Percentiles rank a stretch among this genome's conserved stretches.
These are phyloP conservation scores for Aureobasidium sp. DNA, from an alignment of 2,329 filamentous ascomycete genomes.

Conservation along the genomic window DNA sequence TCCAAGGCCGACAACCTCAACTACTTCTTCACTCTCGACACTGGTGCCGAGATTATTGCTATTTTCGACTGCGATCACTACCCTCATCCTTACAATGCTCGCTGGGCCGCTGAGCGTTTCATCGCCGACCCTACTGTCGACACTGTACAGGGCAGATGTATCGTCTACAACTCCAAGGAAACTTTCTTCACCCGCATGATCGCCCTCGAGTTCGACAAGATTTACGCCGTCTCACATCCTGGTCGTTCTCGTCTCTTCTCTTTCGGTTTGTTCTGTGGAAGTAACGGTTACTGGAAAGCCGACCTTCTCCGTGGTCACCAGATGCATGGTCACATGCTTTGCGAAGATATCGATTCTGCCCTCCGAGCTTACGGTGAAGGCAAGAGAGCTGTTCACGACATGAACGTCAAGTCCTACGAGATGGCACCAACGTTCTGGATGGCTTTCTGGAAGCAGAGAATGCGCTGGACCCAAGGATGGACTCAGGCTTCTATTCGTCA, in stretches of 20 bases:
- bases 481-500: conserved; percentile 40
- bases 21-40: conserved; percentile 38
- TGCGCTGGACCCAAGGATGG: conserved; percentile 44
- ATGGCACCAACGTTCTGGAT: conserved; percentile 37
- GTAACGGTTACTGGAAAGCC: conserved; percentile 42
- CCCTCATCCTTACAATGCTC: conserved; percentile 39
- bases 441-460: conserved; percentile 42
- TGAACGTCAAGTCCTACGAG: conserved; percentile 42
- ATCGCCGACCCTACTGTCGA: conserved; percentile 33
- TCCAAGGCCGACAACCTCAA: conserved; percentile 45
- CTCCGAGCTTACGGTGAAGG: conserved; percentile 38
- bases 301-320: conserved; percentile 36
- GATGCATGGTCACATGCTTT: conserved; percentile 43
- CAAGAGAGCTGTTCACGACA: conserved; percentile 38
- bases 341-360: conserved; percentile 44
- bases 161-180: conserved; percentile 40
- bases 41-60: conserved; percentile 37
- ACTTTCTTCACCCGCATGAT: conserved; percentile 40
- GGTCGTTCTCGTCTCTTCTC: conserved; percentile 39
- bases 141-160: conserved; percentile 42
- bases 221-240: conserved; percentile 43
- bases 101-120: conserved; percentile 42
- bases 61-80: conserved; percentile 45
- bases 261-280: conserved; percentile 42
- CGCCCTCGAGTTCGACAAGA: conserved; percentile 44